phyloP scores from a whole-genome alignment of 331 rosid species.

The Stylosanthes scabra region DNA sequence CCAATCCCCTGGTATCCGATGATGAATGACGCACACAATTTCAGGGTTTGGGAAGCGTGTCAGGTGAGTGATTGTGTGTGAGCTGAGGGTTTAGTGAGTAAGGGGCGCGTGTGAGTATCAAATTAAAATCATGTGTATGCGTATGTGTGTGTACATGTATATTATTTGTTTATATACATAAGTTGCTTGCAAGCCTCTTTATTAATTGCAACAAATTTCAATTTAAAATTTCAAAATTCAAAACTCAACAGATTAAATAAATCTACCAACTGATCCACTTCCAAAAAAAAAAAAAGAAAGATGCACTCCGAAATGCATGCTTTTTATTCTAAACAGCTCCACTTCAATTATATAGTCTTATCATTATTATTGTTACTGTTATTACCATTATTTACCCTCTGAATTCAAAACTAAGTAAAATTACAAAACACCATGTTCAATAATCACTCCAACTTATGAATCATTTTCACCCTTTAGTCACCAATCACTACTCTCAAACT shows the following conservation, averaged over 20 bases:
- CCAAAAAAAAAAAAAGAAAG: conserved; percentile 43
- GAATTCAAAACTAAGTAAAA: conserved; percentile 19
- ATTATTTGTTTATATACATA: not conserved
- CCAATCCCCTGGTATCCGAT: too few relatives aligned
- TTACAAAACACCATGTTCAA: conserved; percentile 8
- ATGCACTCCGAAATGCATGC: conserved; percentile 65
- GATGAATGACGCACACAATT: too few relatives aligned
- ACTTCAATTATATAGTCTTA: conserved; percentile 36
- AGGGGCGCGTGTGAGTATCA: too few relatives aligned
- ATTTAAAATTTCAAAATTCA: conserved; percentile 15
- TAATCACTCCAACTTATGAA: conserved; percentile 30
- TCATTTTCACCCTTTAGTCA: conserved; percentile 37
- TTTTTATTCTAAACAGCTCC: conserved; percentile 78
- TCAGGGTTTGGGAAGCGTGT: too few relatives aligned
- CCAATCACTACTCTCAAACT: not conserved
- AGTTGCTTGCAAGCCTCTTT: not conserved
- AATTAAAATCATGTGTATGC: too few relatives aligned
- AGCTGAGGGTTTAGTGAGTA: too few relatives aligned
- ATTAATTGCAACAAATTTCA: conserved; percentile 3
- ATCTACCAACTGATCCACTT: conserved; percentile 60
- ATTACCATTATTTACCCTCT: conserved; percentile 16
- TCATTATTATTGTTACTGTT: not conserved
- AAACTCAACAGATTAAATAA: not conserved
- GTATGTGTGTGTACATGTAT: too few relatives aligned
- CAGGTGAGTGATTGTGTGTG: too few relatives aligned